These are phyloP conservation scores for Gliomastix tumulicola DNA, from an alignment of 2,329 filamentous ascomycete species.

Conservation along the genomic window DNA sequence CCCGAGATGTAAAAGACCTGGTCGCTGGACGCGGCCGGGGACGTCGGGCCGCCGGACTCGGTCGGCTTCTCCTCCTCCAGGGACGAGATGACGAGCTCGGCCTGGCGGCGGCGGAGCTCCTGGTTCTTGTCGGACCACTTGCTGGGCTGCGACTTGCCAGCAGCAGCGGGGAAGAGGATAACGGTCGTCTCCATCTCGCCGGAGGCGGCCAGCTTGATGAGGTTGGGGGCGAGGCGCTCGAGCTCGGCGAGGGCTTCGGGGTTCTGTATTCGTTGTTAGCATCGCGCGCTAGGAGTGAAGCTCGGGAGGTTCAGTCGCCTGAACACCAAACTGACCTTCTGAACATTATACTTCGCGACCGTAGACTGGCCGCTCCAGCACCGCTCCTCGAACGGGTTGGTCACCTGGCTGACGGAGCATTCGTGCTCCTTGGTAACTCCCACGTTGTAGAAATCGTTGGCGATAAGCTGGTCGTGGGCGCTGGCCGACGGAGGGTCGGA, in stretches of 20 bases:
- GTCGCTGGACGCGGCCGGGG: conserved; percentile 9
- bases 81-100: conserved; percentile 37
- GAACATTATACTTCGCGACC: conserved; percentile 34
- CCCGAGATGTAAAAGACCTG: conserved; percentile 24
- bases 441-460: conserved; percentile 30
- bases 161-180: conserved; percentile 44
- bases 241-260: conserved; percentile 34
- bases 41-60: conserved; percentile 14
- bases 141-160: conserved; percentile 24
- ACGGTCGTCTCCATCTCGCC: conserved; percentile 50
- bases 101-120: conserved; percentile 40
- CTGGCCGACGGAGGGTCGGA: conserved; percentile 33
- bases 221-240: conserved; percentile 32
- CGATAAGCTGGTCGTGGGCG: conserved; percentile 34
- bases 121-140: conserved; percentile 31
- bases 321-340: conserved; percentile 38
- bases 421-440: conserved; percentile 24
- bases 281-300: too few species aligned
- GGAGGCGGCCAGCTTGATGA: conserved; percentile 35
- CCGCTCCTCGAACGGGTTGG: conserved; percentile 31
- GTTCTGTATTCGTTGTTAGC: too few species aligned
- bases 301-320: too few species aligned
- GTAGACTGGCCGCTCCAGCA: conserved; percentile 39
- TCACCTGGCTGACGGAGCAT: conserved; percentile 29
- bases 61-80: conserved; percentile 15